A percentile compares a stretch with the other conserved stretches of the same genome.
phyloP scores from a whole-genome alignment of 192 early-diverging fungal species.

The Rhizoclosmatium sp. region DNA sequence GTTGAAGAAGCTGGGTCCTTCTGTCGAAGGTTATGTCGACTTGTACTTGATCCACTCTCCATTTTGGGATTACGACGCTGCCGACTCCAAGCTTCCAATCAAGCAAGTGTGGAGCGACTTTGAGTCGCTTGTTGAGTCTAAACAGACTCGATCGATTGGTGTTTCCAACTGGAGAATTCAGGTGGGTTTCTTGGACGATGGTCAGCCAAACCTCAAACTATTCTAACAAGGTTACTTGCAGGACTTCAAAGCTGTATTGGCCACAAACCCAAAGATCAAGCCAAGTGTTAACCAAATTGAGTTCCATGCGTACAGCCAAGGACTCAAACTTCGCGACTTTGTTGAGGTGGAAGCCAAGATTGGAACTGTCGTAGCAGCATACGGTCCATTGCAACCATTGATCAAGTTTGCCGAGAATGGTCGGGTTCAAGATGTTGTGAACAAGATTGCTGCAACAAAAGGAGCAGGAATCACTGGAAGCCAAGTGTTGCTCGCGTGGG shows the following conservation, averaged over 20 bases:
- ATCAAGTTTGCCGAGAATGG: conserved; percentile 29
- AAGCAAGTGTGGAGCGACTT: conserved; percentile 77
- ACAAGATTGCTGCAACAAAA: conserved; percentile 14
- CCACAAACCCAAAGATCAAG: not conserved
- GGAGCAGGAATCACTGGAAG: conserved; percentile 8
- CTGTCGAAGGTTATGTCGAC: conserved; percentile 71
- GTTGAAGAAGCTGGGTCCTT: conserved; percentile 70
- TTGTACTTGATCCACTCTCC: conserved; percentile 87
- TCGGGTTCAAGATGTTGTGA: conserved; percentile 3
- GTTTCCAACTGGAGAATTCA: conserved; percentile 76
- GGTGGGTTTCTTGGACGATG: conserved; percentile 25
- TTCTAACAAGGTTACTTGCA: not conserved
- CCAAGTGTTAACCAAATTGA: conserved; percentile 43
- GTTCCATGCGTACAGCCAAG: conserved; percentile 45
- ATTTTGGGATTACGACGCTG: conserved; percentile 38
- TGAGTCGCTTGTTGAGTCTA: conserved; percentile 72
- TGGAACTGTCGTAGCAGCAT: conserved; percentile 34
- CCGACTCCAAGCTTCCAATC: conserved; percentile 37
- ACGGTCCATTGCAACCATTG: conserved; percentile 53
- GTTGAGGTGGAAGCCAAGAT: not conserved
- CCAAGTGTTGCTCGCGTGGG: conserved; percentile 34
- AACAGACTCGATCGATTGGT: conserved; percentile 79
- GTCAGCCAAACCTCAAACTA: not conserved
- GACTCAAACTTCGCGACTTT: conserved; percentile 13
- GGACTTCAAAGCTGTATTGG: conserved; percentile 23